Conservation (phyloP, 108 stramenopile species). For the Pseudonitzschia multiseries region DNA sequence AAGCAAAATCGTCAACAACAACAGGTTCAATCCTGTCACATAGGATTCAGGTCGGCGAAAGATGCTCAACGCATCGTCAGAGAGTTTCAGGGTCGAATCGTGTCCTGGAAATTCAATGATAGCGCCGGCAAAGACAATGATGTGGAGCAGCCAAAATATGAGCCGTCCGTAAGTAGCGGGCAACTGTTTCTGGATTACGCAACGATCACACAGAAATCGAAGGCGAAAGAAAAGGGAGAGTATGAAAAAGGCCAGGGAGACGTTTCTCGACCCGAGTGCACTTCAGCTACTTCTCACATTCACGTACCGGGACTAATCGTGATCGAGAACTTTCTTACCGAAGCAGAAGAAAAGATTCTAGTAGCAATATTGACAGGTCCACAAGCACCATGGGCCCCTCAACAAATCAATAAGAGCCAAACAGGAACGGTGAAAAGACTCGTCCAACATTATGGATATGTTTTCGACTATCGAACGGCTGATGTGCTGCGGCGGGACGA, state of each 20-base stretch:
- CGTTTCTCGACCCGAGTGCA: slow-evolving; percentile 76
- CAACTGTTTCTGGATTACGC: slow-evolving; percentile 77
- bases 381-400: slow-evolving; percentile 85
- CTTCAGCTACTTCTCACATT: slow-evolving; percentile 66
- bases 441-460: slow-evolving; percentile 92
- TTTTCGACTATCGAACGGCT: slow-evolving; percentile 88
- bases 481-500: slow-evolving; percentile 65
- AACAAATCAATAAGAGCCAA: slow-evolving; percentile 53
- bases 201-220: slow-evolving; percentile 49
- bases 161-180: slow-evolving; percentile 38
- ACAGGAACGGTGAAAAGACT: slow-evolving; percentile 66
- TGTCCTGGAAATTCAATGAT: slow-evolving; percentile 33
- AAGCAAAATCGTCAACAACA: slow-evolving; percentile 10
- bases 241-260: slow-evolving; percentile 42
- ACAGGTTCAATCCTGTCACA: slow-evolving; percentile 36
- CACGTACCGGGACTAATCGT: slow-evolving; percentile 66
- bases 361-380: slow-evolving; percentile 78
- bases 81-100: slow-evolving; percentile 51
- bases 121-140: background rate
- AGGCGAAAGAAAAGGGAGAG: slow-evolving; percentile 31
- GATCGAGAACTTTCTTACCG: slow-evolving; percentile 58
- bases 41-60: slow-evolving; percentile 46
- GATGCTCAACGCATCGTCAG: slow-evolving; percentile 57
- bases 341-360: slow-evolving; percentile 62
- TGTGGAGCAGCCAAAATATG: background rate